A percentile compares a stretch with the other conserved stretches of the same genome.
Conservation (phyloP, 2,329 filamentous ascomycete species). For the Xylariaceae sp. region DNA sequence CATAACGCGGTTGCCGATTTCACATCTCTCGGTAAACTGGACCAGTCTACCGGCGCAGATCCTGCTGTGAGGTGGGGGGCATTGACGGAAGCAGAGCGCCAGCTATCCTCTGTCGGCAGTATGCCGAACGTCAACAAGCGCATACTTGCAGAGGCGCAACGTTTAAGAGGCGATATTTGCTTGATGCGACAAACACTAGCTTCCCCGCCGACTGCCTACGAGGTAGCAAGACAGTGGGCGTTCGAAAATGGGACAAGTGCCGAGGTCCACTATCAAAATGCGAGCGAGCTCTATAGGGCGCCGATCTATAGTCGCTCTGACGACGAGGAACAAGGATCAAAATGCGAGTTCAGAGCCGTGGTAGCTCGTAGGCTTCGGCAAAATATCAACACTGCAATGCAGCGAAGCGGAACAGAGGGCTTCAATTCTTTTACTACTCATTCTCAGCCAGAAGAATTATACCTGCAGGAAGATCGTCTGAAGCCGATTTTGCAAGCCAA, state of each 20-base stretch:
- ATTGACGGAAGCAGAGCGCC: conserved; percentile 20
- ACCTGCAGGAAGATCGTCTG: too few relatives aligned
- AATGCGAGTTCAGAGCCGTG: conserved; percentile 16
- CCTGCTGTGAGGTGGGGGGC: conserved; percentile 25
- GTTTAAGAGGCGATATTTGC: conserved; percentile 26
- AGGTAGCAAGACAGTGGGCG: conserved; percentile 19
- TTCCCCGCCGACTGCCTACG: conserved; percentile 21
- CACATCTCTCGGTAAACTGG: neutral
- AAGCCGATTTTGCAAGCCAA: neutral
- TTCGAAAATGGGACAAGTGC: conserved; percentile 26
- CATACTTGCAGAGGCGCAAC: conserved; percentile 24
- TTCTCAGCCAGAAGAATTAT: too few relatives aligned
- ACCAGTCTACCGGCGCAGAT: conserved; percentile 4
- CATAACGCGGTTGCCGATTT: conserved; percentile 23
- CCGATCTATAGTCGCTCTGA: neutral
- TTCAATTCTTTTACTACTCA: too few relatives aligned
- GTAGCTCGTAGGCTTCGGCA: conserved; percentile 14
- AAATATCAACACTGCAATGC: too few relatives aligned
- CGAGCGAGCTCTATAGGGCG: conserved; percentile 21
- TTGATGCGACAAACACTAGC: conserved; percentile 25
- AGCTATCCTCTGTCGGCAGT: conserved; percentile 15
- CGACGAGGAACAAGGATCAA: conserved; percentile 8
- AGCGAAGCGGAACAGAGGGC: too few relatives aligned
- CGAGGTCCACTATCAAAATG: conserved; percentile 30
- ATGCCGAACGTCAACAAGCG: conserved; percentile 7